Conservation (phyloP, 768 basidiomycete species). For the Hebeloma cylindrosporum region DNA sequence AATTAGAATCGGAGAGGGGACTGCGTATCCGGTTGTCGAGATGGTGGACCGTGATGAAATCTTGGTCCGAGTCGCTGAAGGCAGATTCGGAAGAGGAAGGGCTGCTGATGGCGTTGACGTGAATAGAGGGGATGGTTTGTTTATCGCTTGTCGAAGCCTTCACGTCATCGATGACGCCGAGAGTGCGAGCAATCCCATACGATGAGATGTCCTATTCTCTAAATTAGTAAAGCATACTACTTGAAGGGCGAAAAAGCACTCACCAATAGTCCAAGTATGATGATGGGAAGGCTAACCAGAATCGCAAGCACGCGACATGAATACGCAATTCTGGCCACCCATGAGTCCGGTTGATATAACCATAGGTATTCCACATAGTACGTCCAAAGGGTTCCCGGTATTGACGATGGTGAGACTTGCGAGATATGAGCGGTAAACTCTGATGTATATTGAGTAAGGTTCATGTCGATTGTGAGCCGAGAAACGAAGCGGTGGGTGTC, state of each 20-base stretch:
- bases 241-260: slow-evolving; percentile 24
- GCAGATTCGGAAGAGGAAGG: slow-evolving; percentile 26
- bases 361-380: slow-evolving; percentile 63
- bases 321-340: slow-evolving; percentile 65
- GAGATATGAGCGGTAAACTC: slow-evolving; percentile 30
- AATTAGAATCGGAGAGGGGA: slow-evolving; percentile 13
- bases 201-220: slow-evolving; percentile 68
- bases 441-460: slow-evolving; percentile 31
- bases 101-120: slow-evolving; percentile 27
- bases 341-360: slow-evolving; percentile 62
- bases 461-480: slow-evolving; percentile 25
- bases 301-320: slow-evolving; percentile 66
- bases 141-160: slow-evolving; percentile 73
- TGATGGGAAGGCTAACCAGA: slow-evolving; percentile 59
- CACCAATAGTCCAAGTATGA: slow-evolving; percentile 56
- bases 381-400: slow-evolving; percentile 52
- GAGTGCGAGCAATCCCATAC: slow-evolving; percentile 79
- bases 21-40: slow-evolving; percentile 13
- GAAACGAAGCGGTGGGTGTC: neutral
- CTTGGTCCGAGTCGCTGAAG: slow-evolving; percentile 28
- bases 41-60: slow-evolving; percentile 9
- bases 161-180: slow-evolving; percentile 74
- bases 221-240: slow-evolving; percentile 10
- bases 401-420: slow-evolving; percentile 32
- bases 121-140: slow-evolving; percentile 38